phyloP scores from a whole-genome alignment of 371 early-diverging fungal species.

The Blakeslea trispora region DNA sequence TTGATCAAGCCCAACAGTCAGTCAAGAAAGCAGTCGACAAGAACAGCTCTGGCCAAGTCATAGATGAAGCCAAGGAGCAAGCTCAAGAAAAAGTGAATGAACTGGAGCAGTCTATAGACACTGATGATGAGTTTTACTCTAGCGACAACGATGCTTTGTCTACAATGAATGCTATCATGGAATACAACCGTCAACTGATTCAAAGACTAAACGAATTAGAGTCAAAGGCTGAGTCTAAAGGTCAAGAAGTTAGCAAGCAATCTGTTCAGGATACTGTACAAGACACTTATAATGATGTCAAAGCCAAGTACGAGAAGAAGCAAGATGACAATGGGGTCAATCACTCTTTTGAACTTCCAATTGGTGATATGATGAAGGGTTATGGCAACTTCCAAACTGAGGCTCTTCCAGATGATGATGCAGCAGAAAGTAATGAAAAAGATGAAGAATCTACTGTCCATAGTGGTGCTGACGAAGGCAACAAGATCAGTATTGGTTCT shows the following conservation, averaged over 20 bases:
- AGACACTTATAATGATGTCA: conserved; percentile 11
- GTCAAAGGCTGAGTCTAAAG: conserved; percentile 1
- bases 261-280: conserved; percentile 9
- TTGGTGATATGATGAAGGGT: conserved; percentile 20
- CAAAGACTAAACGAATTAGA: conserved; percentile 12
- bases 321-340: conserved; percentile 11
- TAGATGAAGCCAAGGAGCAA: neutral
- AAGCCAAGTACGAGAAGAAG: conserved; percentile 11
- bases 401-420: conserved; percentile 5
- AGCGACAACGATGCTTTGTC: conserved; percentile 10
- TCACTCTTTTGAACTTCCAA: conserved; percentile 27
- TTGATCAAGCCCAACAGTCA: no score
- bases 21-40: no score
- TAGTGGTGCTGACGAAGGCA: neutral
- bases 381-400: conserved; percentile 16
- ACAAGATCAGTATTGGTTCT: conserved; percentile 10
- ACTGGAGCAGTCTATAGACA: neutral
- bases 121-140: neutral
- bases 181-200: conserved; percentile 22
- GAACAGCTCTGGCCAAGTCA: neutral
- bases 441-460: conserved; percentile 21
- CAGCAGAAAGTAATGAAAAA: conserved; percentile 1
- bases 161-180: conserved; percentile 27
- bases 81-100: neutral
- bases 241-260: conserved; percentile 6